Conservation (phyloP, 176 grass and related monocot species). For the Musa troglodytarum region DNA sequence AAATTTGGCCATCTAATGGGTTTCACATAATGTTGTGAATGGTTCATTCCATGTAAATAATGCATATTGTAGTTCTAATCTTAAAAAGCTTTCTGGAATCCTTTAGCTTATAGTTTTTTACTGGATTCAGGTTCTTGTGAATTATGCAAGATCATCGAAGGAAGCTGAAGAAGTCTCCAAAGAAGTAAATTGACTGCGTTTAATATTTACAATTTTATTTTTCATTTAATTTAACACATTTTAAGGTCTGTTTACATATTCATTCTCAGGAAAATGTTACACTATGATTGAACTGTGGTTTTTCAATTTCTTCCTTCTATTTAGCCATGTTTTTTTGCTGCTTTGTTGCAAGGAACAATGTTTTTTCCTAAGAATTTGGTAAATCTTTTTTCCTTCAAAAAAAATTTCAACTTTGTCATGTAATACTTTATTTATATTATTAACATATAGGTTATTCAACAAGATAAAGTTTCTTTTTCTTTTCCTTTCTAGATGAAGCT, state of each 20-base stretch:
- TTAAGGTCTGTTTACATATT: not conserved
- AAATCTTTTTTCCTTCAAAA: not conserved
- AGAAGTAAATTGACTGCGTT: slow-evolving; percentile 36
- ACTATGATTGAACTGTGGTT: not conserved
- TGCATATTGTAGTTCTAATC: not conserved
- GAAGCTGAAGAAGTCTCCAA: slow-evolving; percentile 94
- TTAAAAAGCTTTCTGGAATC: not conserved
- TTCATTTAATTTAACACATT: not conserved
- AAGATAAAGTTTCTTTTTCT: not conserved
- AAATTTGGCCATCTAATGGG: not conserved
- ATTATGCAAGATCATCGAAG: slow-evolving; percentile 89
- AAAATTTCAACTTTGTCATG: not conserved
- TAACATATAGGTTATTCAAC: not conserved
- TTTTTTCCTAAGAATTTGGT: not conserved
- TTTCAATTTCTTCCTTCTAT: not conserved
- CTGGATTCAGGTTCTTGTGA: slow-evolving; percentile 72
- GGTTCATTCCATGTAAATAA: not conserved
- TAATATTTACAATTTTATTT: not conserved
- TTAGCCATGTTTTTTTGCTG: not conserved
- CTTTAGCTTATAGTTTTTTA: slow-evolving; percentile 6
- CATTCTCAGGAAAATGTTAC: not conserved
- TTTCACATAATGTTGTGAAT: not conserved
- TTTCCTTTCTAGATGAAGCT: too few species aligned
- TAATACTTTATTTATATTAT: not conserved
- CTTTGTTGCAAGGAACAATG: not conserved